Base-by-base conservation (phyloP, 1,139 yeast genomes). In the Nematodospora anomalae region DNA sequence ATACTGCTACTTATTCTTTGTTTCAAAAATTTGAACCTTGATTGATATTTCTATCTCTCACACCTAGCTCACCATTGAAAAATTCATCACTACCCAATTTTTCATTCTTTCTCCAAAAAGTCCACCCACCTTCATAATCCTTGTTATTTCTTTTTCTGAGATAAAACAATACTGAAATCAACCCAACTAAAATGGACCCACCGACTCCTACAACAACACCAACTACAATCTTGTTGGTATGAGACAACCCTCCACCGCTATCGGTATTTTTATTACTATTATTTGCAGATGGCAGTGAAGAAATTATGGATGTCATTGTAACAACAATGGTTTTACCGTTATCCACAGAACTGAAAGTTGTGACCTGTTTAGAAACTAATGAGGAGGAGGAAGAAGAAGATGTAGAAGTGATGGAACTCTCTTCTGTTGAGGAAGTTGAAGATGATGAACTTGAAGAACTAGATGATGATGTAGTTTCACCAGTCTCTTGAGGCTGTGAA, bases 51-150 rank as follows among this genome's bases (percentile, higher is more conserved):
- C 74, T 55, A 42, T 82, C 66, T 41, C 70, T 61, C 18, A 68
- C 71, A 6, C 87, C 68, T 47, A 86, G 75, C 42, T 67, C 70
- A 16, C 81, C 79, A 14, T 86, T 83, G 38, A 80, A 67, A 34
- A 75, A 64, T 52, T 86, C 94, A 44, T 70, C 74, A 32, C 60
- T 59, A 31, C 60, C 60, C 33, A 65, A 66, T 55, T 71, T 70
- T 46, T 68, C 76, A 41, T 64, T 66, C 58, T 68, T 69, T 52
- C 74, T 63, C 77, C 77, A 71, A 61, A 71, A 71, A 2, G 77
- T 71, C 77, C 77, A 71, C 20, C 73, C 69, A 11, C 69, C 62
- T 34, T 61, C 61, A 27, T 49, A 46, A 28, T 56, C 61, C 36
- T 52, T 57, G 42, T 56, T 58, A 30, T 58, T 52, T 43, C 58